phyloP scores from a whole-genome alignment of 1,284 basidiomycete species.

The Cronartium quercuum region DNA sequence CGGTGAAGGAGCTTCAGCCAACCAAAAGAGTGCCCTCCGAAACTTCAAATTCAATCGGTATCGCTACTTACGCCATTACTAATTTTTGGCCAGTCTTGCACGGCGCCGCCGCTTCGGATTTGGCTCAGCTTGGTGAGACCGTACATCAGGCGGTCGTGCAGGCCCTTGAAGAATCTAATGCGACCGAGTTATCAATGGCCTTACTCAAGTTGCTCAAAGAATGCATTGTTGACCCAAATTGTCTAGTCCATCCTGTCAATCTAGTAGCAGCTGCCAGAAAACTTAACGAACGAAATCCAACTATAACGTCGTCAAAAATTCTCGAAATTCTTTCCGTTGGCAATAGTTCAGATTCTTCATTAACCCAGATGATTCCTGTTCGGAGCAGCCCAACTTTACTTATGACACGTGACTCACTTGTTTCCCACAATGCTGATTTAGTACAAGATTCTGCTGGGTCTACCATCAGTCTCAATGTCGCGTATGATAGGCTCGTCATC shows the following conservation, averaged over 20 bases:
- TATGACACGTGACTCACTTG: conserved; percentile 46
- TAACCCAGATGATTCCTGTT: conserved; percentile 3
- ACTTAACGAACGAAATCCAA: neutral
- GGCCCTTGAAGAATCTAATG: neutral
- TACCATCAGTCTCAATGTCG: conserved; percentile 51
- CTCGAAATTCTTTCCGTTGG: conserved; percentile 14
- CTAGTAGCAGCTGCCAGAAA: conserved; percentile 5
- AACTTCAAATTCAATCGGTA: neutral
- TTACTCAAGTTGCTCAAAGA: conserved; percentile 20
- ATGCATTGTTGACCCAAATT: conserved; percentile 17
- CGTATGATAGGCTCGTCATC: conserved; percentile 62
- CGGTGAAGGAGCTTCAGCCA: neutral
- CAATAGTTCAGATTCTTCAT: neutral
- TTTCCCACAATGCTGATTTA: conserved; percentile 49
- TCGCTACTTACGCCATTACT: neutral
- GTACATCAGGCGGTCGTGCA: neutral
- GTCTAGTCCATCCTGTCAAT: conserved; percentile 29
- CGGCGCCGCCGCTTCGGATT: neutral
- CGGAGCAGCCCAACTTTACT: conserved; percentile 41
- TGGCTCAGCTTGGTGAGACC: conserved; percentile 6
- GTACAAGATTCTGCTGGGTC: conserved; percentile 42
- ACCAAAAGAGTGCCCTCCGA: neutral
- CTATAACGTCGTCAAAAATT: neutral
- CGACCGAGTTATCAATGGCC: neutral
- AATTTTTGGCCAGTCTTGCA: neutral